These are phyloP conservation scores for Apophysomyces ossiformis DNA, from an alignment of 371 early-diverging fungal species.

Conservation along the genomic window DNA sequence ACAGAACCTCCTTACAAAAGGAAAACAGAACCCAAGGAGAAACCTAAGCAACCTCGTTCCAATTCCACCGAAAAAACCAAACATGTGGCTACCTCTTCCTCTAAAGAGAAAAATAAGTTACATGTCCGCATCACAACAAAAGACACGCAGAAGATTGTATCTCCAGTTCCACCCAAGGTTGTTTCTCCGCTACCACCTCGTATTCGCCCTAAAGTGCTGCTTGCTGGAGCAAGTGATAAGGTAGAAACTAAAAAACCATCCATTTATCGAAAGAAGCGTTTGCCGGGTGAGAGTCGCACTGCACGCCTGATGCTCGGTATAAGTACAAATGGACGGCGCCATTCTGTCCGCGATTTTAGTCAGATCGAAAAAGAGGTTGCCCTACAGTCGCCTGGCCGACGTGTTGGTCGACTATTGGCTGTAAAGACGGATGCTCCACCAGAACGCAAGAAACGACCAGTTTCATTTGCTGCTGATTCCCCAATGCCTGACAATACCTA, in stretches of 20 bases:
- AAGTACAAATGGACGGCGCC: constrained; percentile 38
- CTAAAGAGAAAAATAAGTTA: neutral
- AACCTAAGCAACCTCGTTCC: neutral
- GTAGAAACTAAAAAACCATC: constrained; percentile 23
- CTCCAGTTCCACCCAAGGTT: neutral
- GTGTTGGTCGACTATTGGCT: neutral
- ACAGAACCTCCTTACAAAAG: neutral
- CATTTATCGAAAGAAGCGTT: constrained; percentile 36
- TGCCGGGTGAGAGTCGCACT: constrained; percentile 42
- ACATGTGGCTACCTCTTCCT: neutral
- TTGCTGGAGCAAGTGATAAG: constrained; percentile 9
- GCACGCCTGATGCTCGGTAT: constrained; percentile 50
- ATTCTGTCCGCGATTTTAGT: constrained; percentile 24
- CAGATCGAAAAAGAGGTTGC: constrained; percentile 6
- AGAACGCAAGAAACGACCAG: constrained; percentile 27
- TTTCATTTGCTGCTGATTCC: constrained; percentile 19
- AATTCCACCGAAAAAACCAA: neutral
- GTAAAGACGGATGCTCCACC: neutral
- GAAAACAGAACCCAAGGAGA: neutral
- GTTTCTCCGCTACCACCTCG: neutral
- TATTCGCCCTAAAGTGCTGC: constrained; percentile 20
- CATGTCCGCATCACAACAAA: neutral
- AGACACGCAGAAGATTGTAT: neutral
- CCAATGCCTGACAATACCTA: constrained; percentile 2
- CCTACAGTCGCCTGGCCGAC: constrained; percentile 15